phyloP scores from a whole-genome alignment of 148 eudicot species.

The Camellia sinensis region DNA sequence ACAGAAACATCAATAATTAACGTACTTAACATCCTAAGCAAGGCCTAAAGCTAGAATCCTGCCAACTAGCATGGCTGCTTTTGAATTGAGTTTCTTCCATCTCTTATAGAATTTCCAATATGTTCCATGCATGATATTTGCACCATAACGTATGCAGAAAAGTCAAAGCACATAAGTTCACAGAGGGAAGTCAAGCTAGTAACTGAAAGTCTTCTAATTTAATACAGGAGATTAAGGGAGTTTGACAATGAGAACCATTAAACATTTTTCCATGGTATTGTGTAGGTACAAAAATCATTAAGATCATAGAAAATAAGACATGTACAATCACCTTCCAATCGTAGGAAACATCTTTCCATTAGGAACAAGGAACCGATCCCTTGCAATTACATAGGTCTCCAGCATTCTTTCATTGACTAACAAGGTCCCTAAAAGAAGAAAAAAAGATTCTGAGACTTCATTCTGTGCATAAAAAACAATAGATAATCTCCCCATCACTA shows the following conservation, averaged over 20 bases:
- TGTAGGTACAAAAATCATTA: slow-evolving; percentile 1
- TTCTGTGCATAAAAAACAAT: neutral
- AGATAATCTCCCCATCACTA: neutral
- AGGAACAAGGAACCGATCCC: slow-evolving; percentile 92
- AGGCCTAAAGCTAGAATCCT: neutral
- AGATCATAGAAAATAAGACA: neutral
- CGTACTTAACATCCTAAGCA: neutral
- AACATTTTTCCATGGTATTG: neutral
- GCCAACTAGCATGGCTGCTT: neutral
- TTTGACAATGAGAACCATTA: neutral
- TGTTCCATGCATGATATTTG: neutral
- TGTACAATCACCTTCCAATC: slow-evolving; percentile 69
- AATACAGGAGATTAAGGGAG: neutral
- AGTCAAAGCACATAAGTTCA: neutral
- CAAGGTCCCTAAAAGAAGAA: slow-evolving; percentile 65
- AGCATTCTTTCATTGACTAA: slow-evolving; percentile 96
- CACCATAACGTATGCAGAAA: neutral
- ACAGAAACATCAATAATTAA: neutral
- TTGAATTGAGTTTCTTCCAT: neutral
- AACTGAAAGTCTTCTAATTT: no score
- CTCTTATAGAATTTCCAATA: neutral
- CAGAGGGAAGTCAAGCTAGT: neutral
- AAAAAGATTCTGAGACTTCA: neutral
- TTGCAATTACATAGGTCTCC: slow-evolving; percentile 92
- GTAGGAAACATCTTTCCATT: slow-evolving; percentile 97